Base-by-base conservation (phyloP, 2,329 filamentous ascomycete genomes). In the Neofusicoccum laricinum region DNA sequence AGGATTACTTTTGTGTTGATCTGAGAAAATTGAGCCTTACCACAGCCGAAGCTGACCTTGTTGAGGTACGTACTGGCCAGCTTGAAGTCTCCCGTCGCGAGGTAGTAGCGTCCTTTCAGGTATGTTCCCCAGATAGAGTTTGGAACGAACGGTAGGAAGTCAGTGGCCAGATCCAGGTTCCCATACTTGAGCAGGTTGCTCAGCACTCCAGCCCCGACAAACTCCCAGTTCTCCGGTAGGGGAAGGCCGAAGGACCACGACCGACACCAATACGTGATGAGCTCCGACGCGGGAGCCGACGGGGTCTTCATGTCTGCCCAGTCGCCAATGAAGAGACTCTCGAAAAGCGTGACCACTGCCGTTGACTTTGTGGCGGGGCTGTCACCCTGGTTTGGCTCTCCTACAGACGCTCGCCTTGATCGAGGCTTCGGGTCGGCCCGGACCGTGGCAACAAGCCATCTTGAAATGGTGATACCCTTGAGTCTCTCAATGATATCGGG, bases 31-130 rank as follows among this genome's bases (percentile, higher is more conserved):
- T 43, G 61, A 83, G 55, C 30, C 89, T 81, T 85, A 93, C 92
- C 89, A 76, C 96, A 86, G 64, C 90, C 89, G 71, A 91, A 90
- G 19, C 92, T 91, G 66, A 93, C 91, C 73, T 90, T 94, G 69
- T 88, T 88, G 77, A 99, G 97, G 71, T 87, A 86, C 32, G 86
- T 80, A 32, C 91, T 86, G 63, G 95, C 94, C 43, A 86, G 82
- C 65, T 86, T 85, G 73, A 88, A 88, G 71, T 96, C 90, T 62
- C 89, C 89, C 67, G 89, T 85, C 4, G 88, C 87, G 38, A 98
- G 81, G 68, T 87, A 85, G 55, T 96, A 84, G 34, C 95, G 88
- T 2, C 91, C 95, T 75, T 93, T 92, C 4, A 98, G 85, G 73
- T 99, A 99, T 5, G 80, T 84, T 14, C 84, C 80, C 87, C 87